These are phyloP conservation scores for Monosporascus sp. DNA, from an alignment of 2,329 filamentous ascomycete genomes.

Conservation along the genomic window DNA sequence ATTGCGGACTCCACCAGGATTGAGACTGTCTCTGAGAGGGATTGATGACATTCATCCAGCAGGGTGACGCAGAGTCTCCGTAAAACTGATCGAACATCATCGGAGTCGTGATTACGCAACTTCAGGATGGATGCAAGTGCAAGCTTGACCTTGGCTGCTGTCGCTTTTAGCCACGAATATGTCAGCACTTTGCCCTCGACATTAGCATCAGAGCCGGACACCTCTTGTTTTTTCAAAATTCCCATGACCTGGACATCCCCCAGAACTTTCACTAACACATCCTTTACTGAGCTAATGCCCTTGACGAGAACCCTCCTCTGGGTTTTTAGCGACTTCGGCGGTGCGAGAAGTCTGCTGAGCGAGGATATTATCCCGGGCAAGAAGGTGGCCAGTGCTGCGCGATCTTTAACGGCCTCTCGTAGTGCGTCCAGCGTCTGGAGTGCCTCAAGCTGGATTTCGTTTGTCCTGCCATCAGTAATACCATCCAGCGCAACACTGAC, in stretches of 20 bases:
- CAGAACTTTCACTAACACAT: slow-evolving; percentile 49
- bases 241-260: slow-evolving; percentile 51
- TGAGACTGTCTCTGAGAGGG: slow-evolving; percentile 61
- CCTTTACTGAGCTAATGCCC: slow-evolving; percentile 53
- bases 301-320: slow-evolving; percentile 57
- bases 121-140: slow-evolving; percentile 74
- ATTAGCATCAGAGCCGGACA: slow-evolving; percentile 16
- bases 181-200: slow-evolving; percentile 36
- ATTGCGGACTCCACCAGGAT: slow-evolving; percentile 80
- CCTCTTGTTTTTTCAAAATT: slow-evolving; percentile 33
- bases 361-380: slow-evolving; percentile 83
- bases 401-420: slow-evolving; percentile 60
- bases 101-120: slow-evolving; percentile 63
- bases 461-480: slow-evolving; percentile 57
- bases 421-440: slow-evolving; percentile 59
- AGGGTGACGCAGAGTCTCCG: slow-evolving; percentile 67
- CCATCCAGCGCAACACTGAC: slow-evolving; percentile 76
- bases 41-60: slow-evolving; percentile 71
- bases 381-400: slow-evolving; percentile 74
- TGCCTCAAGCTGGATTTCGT: slow-evolving; percentile 66
- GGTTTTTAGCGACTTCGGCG: slow-evolving; percentile 52
- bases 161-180: slow-evolving; percentile 70
- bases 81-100: slow-evolving; percentile 63
- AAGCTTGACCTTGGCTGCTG: slow-evolving; percentile 73
- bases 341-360: slow-evolving; percentile 68